These are phyloP conservation scores for Beverwykella pulmonaria DNA, from an alignment of 495 filamentous ascomycete species.

Conservation along the genomic window DNA sequence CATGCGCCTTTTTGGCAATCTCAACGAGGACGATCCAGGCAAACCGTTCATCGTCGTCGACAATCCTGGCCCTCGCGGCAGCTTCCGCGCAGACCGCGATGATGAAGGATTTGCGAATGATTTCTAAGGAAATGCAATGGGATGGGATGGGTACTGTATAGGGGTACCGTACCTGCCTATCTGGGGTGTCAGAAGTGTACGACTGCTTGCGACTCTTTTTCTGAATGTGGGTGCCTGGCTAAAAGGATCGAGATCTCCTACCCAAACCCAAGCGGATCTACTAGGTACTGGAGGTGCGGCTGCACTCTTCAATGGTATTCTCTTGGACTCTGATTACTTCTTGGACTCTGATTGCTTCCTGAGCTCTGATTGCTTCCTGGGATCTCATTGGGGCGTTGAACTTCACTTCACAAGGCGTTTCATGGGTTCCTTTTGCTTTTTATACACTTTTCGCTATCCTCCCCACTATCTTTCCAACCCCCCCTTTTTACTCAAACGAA, in stretches of 20 bases:
- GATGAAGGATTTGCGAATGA: constrained; percentile 29
- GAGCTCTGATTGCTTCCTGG: background rate
- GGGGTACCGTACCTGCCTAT: background rate
- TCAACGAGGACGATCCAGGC: constrained; percentile 36
- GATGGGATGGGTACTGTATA: background rate
- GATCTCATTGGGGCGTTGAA: constrained; percentile 1
- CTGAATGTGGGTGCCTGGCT: background rate
- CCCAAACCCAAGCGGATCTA: background rate
- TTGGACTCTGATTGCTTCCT: too few species aligned
- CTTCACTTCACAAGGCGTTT: background rate
- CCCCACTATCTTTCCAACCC: background rate
- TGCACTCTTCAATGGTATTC: background rate
- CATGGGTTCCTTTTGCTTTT: background rate
- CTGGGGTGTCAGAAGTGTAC: background rate
- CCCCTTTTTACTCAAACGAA: background rate
- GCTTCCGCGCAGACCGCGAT: constrained; percentile 19
- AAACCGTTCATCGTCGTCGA: constrained; percentile 44
- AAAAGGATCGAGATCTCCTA: background rate
- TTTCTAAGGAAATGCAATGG: background rate
- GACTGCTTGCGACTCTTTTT: background rate
- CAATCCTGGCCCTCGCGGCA: constrained; percentile 17
- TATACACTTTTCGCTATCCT: background rate
- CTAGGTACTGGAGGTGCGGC: background rate
- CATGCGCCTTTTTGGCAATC: constrained; percentile 42
- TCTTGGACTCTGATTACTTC: background rate